Conservation (phyloP, 495 filamentous ascomycete species). For the Copromyces sp. region DNA sequence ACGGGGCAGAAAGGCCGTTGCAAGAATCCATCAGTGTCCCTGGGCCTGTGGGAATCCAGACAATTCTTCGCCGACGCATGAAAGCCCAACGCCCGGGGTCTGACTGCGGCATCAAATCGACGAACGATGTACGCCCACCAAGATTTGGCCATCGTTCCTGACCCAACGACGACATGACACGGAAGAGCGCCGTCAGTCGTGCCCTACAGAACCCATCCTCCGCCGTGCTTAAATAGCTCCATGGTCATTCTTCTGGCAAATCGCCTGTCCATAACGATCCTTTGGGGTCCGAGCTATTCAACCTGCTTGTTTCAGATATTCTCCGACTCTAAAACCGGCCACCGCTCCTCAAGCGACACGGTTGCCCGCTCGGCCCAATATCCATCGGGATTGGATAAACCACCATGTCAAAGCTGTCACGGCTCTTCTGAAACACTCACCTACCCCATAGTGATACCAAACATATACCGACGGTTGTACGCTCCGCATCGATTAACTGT, state of each 20-base stretch:
- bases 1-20: background rate
- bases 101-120: background rate
- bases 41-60: background rate
- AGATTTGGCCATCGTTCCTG: background rate
- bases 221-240: background rate
- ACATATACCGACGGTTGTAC: background rate
- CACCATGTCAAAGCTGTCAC: constrained; percentile 2
- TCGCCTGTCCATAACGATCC: background rate
- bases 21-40: background rate
- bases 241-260: background rate
- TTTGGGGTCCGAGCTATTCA: background rate
- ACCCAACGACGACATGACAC: background rate
- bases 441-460: constrained; percentile 2
- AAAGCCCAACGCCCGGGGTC: constrained; percentile 2
- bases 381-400: background rate
- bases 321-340: background rate
- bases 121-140: background rate
- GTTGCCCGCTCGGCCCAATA: background rate
- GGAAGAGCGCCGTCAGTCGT: background rate
- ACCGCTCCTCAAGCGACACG: background rate
- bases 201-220: background rate
- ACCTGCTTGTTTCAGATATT: background rate
- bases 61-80: constrained; percentile 5
- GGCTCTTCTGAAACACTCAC: constrained; percentile 6
- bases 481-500: background rate